Evolutionary conservation across 1,139 yeast species (phyloP), one percentile per base, ranked within the genome.

Genomic region (Candida gigantensis): DNA sequence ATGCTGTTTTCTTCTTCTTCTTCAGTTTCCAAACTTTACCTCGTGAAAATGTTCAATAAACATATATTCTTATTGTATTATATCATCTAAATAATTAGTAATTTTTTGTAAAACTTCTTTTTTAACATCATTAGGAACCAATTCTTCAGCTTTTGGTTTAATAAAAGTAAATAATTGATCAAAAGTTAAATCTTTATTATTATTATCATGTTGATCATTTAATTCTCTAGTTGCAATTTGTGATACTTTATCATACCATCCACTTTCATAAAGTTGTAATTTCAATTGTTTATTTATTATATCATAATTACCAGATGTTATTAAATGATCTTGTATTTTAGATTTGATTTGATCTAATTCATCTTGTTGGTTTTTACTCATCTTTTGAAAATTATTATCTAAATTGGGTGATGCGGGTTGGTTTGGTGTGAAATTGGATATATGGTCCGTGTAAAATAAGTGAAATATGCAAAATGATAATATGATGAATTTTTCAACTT

Each of bases 191-290:
- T 28, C 29, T 10, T 31, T 34, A 46, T 72, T 80, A 34, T 61
- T 54, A 28, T 68, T 71, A 46, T 55, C 46, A 16, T 45, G 45
- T 17, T 53, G 55, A 7, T 30, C 28, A 32, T 61, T 63, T 32
- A 67, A 50, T 41, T 68, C 71, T 9, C 50, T 39, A 33, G 52
- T 62, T 3, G 94, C 84, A 37, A 84, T 50, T 35, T 71, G 76
- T 37, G 78, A 71, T 21, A 89, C 80, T 42, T 82, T 75, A 49
- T 87, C 95, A 48, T 79, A 80, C 97, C 97, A 90, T 6, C 97
- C 97, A 2, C 82, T 72, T 53, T 85, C 85, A 41, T 79, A 72
- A 18, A 90, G 72, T 52, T 77, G 78, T 38, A 81, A 71, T 49
- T 81, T 79, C 41, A 89, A 64, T 37, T 72, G 70, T 39, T 75